Conservation (phyloP, 2,329 filamentous ascomycete species). For the Alternaria consortialis region DNA sequence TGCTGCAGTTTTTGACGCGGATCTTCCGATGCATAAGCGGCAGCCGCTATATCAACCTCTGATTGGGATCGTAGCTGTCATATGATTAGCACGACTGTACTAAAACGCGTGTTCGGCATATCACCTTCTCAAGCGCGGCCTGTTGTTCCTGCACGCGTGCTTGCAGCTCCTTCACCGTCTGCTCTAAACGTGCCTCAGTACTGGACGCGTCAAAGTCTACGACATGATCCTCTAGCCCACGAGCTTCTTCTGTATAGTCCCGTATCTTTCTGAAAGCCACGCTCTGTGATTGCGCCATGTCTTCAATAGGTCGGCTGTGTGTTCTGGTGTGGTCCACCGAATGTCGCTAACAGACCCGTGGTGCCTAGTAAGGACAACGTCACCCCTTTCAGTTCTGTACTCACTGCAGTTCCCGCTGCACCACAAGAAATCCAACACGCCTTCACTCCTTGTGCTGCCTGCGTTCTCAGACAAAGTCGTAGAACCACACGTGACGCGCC, state of each 20-base stretch:
- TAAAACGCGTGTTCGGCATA: not conserved
- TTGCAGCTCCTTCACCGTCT: conserved; percentile 74
- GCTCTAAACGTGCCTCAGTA: conserved; percentile 67
- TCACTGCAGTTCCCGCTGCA: not conserved
- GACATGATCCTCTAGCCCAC: conserved; percentile 34
- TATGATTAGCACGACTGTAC: conserved; percentile 25
- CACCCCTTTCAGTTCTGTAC: conserved; percentile 7
- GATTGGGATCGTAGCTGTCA: conserved; percentile 56
- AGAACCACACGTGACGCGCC: conserved; percentile 27
- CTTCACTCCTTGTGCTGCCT: not conserved
- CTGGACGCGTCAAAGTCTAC: conserved; percentile 52
- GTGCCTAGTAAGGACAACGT: conserved; percentile 5
- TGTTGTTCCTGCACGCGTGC: conserved; percentile 59
- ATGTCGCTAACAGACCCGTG: conserved; percentile 12
- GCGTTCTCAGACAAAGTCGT: not conserved
- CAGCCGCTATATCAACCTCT: conserved; percentile 27
- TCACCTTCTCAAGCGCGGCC: conserved; percentile 57
- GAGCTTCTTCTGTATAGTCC: conserved; percentile 34
- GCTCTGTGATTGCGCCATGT: conserved; percentile 35
- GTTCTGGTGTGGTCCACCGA: conserved; percentile 4
- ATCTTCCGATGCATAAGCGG: conserved; percentile 48
- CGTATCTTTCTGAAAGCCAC: conserved; percentile 39
- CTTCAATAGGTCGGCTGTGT: not conserved
- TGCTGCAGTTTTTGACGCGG: conserved; percentile 53
- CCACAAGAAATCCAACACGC: not conserved